phyloP scores from a whole-genome alignment of 768 basidiomycete genomes.

The Russula lepida region DNA sequence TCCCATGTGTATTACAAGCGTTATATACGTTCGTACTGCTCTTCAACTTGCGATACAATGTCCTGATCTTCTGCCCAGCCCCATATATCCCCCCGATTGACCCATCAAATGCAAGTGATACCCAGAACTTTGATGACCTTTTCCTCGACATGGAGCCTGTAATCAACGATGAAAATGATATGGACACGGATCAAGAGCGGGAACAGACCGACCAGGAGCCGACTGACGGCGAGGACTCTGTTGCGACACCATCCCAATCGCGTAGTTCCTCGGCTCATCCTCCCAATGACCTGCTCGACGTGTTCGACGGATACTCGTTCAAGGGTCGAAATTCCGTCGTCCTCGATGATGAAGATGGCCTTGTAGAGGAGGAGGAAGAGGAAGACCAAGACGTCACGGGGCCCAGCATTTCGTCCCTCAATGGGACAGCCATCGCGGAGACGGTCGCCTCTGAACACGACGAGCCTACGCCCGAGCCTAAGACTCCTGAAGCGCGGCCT shows the following conservation, averaged over 20 bases:
- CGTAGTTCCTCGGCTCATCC: conserved; percentile 62
- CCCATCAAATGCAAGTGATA: conserved; percentile 87
- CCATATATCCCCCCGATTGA: conserved; percentile 91
- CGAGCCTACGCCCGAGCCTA: conserved; percentile 44
- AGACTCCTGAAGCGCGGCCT: conserved; percentile 65
- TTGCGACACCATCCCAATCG: conserved; percentile 72
- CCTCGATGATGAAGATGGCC: conserved; percentile 45
- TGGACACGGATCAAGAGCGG: conserved; percentile 63
- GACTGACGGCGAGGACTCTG: conserved; percentile 67
- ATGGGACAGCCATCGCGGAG: conserved; percentile 8
- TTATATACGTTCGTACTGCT: conserved; percentile 69
- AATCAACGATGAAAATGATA: conserved; percentile 66
- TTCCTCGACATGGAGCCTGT: conserved; percentile 95
- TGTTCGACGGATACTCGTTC: conserved; percentile 94
- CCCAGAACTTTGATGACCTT: conserved; percentile 94
- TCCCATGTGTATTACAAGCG: conserved; percentile 90
- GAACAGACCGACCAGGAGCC: conserved; percentile 61
- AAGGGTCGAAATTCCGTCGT: conserved; percentile 78
- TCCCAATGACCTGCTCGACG: conserved; percentile 53
- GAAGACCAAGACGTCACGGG: conserved; percentile 27
- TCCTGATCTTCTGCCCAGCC: conserved; percentile 38
- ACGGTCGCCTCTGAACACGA: conserved; percentile 28
- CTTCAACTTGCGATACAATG: neutral
- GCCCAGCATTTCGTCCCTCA: conserved; percentile 18
- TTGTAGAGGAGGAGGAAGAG: conserved; percentile 41